phyloP scores from a whole-genome alignment of 2,329 filamentous ascomycete species.

The Pseudomassariella vexata region DNA sequence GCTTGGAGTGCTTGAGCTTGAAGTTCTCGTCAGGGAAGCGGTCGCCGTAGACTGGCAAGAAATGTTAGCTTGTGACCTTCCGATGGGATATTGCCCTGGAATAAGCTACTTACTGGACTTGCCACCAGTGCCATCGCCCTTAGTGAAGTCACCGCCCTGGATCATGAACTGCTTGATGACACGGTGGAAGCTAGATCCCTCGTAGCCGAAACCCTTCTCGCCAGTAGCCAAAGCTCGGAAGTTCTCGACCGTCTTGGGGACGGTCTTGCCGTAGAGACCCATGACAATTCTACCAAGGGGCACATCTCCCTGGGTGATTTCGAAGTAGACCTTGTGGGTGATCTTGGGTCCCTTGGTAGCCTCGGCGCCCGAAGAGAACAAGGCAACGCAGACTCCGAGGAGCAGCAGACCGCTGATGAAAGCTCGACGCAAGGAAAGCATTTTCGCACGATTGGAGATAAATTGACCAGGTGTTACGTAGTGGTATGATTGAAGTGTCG shows the following conservation, averaged over 20 bases:
- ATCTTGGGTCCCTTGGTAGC: constrained; percentile 87
- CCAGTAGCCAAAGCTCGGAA: constrained; percentile 77
- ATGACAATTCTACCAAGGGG: constrained; percentile 69
- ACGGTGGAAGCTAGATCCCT: constrained; percentile 80
- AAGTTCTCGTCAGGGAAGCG: constrained; percentile 91
- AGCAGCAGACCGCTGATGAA: constrained; percentile 70
- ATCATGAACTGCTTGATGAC: constrained; percentile 92
- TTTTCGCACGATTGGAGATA: constrained; percentile 35
- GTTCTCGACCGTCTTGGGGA: constrained; percentile 70
- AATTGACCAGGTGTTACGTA: constrained; percentile 9
- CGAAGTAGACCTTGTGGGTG: constrained; percentile 91
- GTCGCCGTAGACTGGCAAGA: constrained; percentile 72
- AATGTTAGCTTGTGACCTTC: no score
- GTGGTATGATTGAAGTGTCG: no score
- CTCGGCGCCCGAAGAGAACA: constrained; percentile 69
- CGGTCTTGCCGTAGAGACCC: constrained; percentile 82
- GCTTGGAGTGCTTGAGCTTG: constrained; percentile 88
- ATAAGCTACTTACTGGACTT: constrained; percentile 64
- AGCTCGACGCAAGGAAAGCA: constrained; percentile 70
- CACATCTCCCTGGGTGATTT: constrained; percentile 72
- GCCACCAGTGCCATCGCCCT: constrained; percentile 74
- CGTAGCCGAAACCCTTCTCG: constrained; percentile 80
- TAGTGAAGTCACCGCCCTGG: constrained; percentile 85
- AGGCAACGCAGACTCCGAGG: constrained; percentile 66
- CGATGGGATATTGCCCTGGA: no score